These are phyloP conservation scores for Pythium brachiatum DNA, from an alignment of 352 stramenopile species.

Conservation along the genomic window DNA sequence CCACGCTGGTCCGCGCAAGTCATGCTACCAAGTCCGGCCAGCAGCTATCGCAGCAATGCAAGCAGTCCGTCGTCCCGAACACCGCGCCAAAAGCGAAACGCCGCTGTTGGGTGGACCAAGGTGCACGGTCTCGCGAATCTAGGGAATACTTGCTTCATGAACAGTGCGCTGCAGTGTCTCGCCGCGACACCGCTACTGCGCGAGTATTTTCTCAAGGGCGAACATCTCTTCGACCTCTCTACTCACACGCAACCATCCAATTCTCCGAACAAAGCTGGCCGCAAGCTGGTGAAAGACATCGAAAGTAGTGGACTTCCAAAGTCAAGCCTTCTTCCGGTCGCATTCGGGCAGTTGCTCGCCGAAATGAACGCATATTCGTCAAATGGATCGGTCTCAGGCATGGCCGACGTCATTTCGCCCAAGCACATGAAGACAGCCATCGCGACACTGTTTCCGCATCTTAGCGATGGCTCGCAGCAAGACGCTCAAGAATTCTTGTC, in stretches of 20 bases:
- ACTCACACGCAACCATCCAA: background rate
- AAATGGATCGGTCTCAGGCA: slow-evolving; percentile 22
- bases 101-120: slow-evolving; percentile 68
- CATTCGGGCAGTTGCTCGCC: slow-evolving; percentile 83
- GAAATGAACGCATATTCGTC: slow-evolving; percentile 39
- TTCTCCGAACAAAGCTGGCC: background rate
- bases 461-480: slow-evolving; percentile 92
- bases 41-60: slow-evolving; percentile 16
- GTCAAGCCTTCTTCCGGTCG: slow-evolving; percentile 44
- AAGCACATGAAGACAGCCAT: slow-evolving; percentile 75
- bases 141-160: slow-evolving; percentile 86
- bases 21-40: slow-evolving; percentile 13
- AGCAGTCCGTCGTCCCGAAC: slow-evolving; percentile 15
- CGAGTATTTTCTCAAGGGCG: slow-evolving; percentile 87
- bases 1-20: slow-evolving; percentile 4
- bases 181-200: slow-evolving; percentile 86
- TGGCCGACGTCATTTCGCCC: slow-evolving; percentile 51
- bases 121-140: slow-evolving; percentile 77
- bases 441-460: slow-evolving; percentile 77
- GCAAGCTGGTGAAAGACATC: slow-evolving; percentile 34
- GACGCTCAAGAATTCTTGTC: slow-evolving; percentile 95
- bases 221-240: slow-evolving; percentile 85
- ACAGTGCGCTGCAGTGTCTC: slow-evolving; percentile 88
- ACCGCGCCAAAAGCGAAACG: slow-evolving; percentile 12
- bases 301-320: slow-evolving; percentile 7